Conservation (phyloP, 192 early-diverging fungal species). For the Anaeromyces robustus region DNA sequence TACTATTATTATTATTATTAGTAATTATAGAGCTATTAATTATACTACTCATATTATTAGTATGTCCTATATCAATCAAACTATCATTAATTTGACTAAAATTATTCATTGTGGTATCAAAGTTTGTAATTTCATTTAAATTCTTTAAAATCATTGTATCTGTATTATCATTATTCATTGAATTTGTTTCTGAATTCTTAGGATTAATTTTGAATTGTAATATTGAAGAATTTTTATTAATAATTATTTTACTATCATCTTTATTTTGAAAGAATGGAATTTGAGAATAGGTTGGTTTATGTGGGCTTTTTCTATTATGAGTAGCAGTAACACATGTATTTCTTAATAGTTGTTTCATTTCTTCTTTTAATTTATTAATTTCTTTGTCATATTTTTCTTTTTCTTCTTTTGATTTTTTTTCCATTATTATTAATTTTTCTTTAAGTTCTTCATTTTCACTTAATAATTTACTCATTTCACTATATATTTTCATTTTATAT, state of each 20-base stretch:
- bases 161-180: neutral
- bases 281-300: neutral
- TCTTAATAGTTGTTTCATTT: neutral
- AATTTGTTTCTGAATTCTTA: neutral
- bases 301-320: neutral
- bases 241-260: neutral
- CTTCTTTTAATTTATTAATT: neutral
- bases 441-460: neutral
- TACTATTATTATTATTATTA: too few species aligned
- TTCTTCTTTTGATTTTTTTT: neutral
- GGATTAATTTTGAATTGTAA: neutral
- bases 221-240: neutral
- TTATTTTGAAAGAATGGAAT: neutral
- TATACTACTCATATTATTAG: too few species aligned
- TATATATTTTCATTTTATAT: too few species aligned
- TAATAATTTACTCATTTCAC: neutral
- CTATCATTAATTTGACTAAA: too few species aligned
- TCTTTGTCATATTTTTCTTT: neutral
- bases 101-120: neutral
- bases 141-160: neutral
- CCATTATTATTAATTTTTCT: neutral
- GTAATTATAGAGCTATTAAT: too few species aligned
- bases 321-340: neutral
- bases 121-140: neutral
- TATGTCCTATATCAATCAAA: too few species aligned